Conservation (phyloP, 768 basidiomycete species). For the Aureoboletus auriporus region DNA sequence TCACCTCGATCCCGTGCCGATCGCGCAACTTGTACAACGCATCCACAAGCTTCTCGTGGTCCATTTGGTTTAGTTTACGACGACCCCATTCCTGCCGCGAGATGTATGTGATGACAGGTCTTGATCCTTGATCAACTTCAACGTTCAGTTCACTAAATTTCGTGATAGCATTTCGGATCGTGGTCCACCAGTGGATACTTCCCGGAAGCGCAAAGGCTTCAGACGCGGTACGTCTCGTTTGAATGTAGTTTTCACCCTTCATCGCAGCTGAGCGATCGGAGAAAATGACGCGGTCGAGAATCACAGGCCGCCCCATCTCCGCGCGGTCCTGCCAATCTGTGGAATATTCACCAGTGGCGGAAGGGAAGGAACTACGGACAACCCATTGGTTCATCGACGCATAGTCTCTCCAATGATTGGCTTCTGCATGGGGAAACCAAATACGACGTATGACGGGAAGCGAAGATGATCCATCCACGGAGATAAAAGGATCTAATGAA, state of each 20-base stretch:
- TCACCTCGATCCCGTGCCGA: conserved; percentile 78
- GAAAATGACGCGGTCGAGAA: conserved; percentile 82
- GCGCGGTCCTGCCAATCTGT: conserved; percentile 83
- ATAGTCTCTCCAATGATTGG: conserved; percentile 86
- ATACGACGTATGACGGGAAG: conserved; percentile 74
- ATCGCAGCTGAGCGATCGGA: conserved; percentile 86
- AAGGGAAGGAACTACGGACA: conserved; percentile 76
- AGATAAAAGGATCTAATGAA: conserved; percentile 69
- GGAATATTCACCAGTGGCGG: conserved; percentile 71
- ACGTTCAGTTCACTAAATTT: conserved; percentile 61
- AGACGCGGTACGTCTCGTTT: conserved; percentile 74
- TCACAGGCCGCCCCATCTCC: conserved; percentile 61
- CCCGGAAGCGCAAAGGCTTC: conserved; percentile 74
- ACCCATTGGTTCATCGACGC: conserved; percentile 90
- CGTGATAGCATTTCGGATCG: conserved; percentile 68
- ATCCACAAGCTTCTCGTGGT: conserved; percentile 76
- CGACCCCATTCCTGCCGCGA: conserved; percentile 87
- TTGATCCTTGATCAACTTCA: conserved; percentile 43
- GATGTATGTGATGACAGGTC: conserved; percentile 88
- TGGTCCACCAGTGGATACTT: conserved; percentile 80
- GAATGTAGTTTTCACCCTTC: conserved; percentile 58
- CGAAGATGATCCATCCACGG: conserved; percentile 58
- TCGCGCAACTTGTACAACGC: conserved; percentile 70
- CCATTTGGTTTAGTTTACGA: conserved; percentile 68
- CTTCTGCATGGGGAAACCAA: conserved; percentile 71